Conservation (phyloP, 768 basidiomycete species). For the Lentinula edodes region DNA sequence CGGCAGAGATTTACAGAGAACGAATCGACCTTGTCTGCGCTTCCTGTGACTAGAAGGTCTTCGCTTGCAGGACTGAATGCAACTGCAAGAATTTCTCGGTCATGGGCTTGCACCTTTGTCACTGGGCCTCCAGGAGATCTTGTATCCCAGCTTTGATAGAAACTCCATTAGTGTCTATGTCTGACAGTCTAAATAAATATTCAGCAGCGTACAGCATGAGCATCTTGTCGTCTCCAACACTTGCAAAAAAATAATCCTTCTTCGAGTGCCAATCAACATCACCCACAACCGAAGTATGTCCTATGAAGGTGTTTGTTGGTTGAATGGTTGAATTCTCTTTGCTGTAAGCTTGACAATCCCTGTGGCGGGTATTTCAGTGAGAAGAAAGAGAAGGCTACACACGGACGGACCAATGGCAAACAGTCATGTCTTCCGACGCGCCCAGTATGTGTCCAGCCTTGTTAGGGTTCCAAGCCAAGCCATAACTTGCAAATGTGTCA, state of each 20-base stretch:
- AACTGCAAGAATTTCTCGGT: slow-evolving; percentile 85
- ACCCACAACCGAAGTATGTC: slow-evolving; percentile 89
- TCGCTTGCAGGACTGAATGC: slow-evolving; percentile 83
- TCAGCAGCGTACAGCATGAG: slow-evolving; percentile 72
- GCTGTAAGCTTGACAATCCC: slow-evolving; percentile 90
- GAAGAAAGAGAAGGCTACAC: not conserved
- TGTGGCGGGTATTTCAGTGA: slow-evolving; percentile 22
- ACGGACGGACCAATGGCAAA: slow-evolving; percentile 79
- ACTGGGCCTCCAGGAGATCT: slow-evolving; percentile 65
- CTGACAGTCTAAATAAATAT: not conserved
- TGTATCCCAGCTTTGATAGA: slow-evolving; percentile 79
- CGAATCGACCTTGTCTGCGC: slow-evolving; percentile 76
- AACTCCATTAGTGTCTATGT: slow-evolving; percentile 1
- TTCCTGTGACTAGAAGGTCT: slow-evolving; percentile 82
- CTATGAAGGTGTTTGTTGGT: slow-evolving; percentile 77
- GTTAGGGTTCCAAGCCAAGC: slow-evolving; percentile 86
- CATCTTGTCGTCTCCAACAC: slow-evolving; percentile 94
- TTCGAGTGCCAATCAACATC: slow-evolving; percentile 95
- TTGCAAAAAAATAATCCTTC: slow-evolving; percentile 81
- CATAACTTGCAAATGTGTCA: slow-evolving; percentile 55
- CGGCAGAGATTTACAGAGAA: not conserved
- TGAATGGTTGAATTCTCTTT: slow-evolving; percentile 78
- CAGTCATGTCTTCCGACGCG: slow-evolving; percentile 92
- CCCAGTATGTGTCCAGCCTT: slow-evolving; percentile 83
- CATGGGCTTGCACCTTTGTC: slow-evolving; percentile 77